Evolutionary conservation across 371 early-diverging fungal species (phyloP).

Genomic region (Zopfochytrium polystomum): DNA sequence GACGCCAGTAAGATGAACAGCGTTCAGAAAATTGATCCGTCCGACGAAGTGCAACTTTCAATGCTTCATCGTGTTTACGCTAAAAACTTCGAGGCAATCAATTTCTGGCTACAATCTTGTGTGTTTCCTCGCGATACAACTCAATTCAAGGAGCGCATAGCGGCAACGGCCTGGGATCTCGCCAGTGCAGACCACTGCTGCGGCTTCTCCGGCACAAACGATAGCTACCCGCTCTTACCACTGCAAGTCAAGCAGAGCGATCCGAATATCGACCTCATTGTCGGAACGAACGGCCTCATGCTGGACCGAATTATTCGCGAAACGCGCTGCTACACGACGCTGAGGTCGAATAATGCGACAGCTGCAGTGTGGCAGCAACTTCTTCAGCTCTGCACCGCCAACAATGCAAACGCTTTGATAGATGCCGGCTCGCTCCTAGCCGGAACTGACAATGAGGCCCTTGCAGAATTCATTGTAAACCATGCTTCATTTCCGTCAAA

Average conservation of each 20-base stretch:
- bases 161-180: conserved; percentile 12
- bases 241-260: conserved; percentile 13
- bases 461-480: too few relatives aligned
- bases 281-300: conserved; percentile 18
- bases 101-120: conserved; percentile 21
- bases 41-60: conserved; percentile 7
- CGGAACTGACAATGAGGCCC: conserved; percentile 12
- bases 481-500: too few relatives aligned
- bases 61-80: background rate
- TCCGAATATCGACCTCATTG: conserved; percentile 9
- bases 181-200: background rate
- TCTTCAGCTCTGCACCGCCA: background rate
- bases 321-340: background rate
- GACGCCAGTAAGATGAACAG: conserved; percentile 5
- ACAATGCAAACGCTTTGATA: conserved; percentile 8
- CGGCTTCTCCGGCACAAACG: conserved; percentile 23
- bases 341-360: background rate
- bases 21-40: conserved; percentile 13
- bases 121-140: conserved; percentile 13
- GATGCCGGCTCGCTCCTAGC: conserved; percentile 18
- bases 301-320: background rate
- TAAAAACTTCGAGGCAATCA: conserved; percentile 8
- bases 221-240: conserved; percentile 7
- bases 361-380: background rate
- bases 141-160: conserved; percentile 7